A percentile compares a stretch with the other conserved stretches of the same genome.
These are phyloP conservation scores for Tuctoria greenei DNA, from an alignment of 176 grass and related monocot genomes.

Conservation along the genomic window DNA sequence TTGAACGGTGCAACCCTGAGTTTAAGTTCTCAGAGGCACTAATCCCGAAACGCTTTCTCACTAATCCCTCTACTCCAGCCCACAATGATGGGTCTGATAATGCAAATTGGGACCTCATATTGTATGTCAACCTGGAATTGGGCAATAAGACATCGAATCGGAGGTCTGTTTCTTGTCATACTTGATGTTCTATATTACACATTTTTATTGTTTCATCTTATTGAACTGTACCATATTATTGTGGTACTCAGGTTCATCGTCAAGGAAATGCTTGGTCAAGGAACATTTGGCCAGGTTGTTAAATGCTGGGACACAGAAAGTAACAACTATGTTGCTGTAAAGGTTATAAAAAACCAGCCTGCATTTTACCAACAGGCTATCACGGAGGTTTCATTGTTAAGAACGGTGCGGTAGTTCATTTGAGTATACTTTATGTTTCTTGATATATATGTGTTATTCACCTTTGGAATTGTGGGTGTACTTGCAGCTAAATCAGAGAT, in stretches of 20 bases:
- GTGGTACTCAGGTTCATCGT: constrained; percentile 65
- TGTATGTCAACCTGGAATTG: constrained; percentile 87
- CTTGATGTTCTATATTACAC: background rate
- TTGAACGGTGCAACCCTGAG: constrained; percentile 59
- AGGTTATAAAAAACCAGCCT: constrained; percentile 99
- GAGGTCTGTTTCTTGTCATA: constrained; percentile 58
- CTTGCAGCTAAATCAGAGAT: constrained; percentile 90
- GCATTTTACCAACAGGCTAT: constrained; percentile 85
- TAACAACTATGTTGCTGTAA: constrained; percentile 81
- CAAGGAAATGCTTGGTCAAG: constrained; percentile 98
- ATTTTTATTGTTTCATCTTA: constrained; percentile 27
- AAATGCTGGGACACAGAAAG: constrained; percentile 87
- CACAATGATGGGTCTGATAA: constrained; percentile 95
- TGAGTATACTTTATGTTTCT: constrained; percentile 20
- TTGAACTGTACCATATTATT: constrained; percentile 37
- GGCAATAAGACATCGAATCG: constrained; percentile 64
- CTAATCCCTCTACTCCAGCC: constrained; percentile 66
- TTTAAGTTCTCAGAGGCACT: constrained; percentile 81
- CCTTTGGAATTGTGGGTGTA: constrained; percentile 9
- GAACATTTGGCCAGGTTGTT: constrained; percentile 96
- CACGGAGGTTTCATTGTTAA: constrained; percentile 76
- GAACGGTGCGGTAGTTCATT: constrained; percentile 55
- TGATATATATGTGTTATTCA: background rate
- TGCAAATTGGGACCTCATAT: constrained; percentile 87
- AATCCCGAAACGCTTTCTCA: constrained; percentile 80